Percentiles rank a stretch among this genome's conserved stretches.
Conservation (phyloP, 1,284 basidiomycete species). For the Anthracocystis setariae region DNA sequence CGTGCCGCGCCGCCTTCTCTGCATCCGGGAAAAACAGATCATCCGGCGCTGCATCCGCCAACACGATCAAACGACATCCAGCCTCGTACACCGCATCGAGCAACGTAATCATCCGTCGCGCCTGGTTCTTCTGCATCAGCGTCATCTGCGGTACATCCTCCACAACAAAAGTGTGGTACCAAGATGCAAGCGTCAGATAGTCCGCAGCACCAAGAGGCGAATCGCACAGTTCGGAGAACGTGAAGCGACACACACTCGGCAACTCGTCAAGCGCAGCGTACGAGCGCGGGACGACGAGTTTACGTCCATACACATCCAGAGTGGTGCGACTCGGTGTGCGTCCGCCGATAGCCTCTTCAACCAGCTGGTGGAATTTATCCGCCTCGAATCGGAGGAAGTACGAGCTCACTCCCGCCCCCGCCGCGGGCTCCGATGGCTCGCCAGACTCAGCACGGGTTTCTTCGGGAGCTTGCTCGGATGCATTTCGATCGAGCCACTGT, state of each 20-base stretch:
- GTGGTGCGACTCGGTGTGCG: slow-evolving; percentile 15
- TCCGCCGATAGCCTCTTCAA: slow-evolving; percentile 18
- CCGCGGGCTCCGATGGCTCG: not conserved
- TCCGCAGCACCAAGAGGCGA: slow-evolving; percentile 77
- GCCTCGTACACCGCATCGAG: slow-evolving; percentile 75
- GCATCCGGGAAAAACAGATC: slow-evolving; percentile 74
- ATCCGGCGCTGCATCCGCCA: slow-evolving; percentile 72
- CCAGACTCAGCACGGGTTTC: slow-evolving; percentile 8
- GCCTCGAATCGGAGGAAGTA: slow-evolving; percentile 54
- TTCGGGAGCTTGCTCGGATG: slow-evolving; percentile 6
- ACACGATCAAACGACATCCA: slow-evolving; percentile 67
- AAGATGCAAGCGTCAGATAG: slow-evolving; percentile 75
- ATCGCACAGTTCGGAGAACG: slow-evolving; percentile 76
- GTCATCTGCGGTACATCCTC: slow-evolving; percentile 74
- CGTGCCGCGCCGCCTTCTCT: slow-evolving; percentile 31
- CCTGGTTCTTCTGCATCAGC: slow-evolving; percentile 76
- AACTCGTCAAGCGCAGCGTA: slow-evolving; percentile 24
- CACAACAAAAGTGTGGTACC: slow-evolving; percentile 74
- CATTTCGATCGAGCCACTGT: slow-evolving; percentile 25
- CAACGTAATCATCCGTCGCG: slow-evolving; percentile 77
- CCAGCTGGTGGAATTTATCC: slow-evolving; percentile 27
- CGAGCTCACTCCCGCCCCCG: slow-evolving; percentile 5
- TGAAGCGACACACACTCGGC: slow-evolving; percentile 72
- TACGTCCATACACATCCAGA: slow-evolving; percentile 72
- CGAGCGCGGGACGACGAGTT: slow-evolving; percentile 72